Percentiles rank a stretch among this genome's conserved stretches.
These are phyloP conservation scores for Talaromyces sp. DNA, from an alignment of 2,329 filamentous ascomycete genomes.

Conservation along the genomic window DNA sequence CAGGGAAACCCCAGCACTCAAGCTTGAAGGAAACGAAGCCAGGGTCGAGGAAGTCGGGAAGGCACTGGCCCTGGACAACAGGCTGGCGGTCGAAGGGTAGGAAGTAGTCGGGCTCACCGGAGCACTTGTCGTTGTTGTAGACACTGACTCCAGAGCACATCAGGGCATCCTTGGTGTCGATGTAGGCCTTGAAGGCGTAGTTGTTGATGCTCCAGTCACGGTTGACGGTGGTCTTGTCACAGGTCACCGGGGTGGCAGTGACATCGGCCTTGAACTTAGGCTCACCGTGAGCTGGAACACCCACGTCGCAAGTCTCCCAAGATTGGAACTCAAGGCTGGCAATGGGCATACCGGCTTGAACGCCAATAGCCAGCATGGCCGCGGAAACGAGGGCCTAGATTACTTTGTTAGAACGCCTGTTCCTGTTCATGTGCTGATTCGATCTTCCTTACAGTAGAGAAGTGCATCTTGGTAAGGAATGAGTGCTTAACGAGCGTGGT, in stretches of 20 bases:
- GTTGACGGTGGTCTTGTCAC: constrained; percentile 24
- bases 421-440: neutral
- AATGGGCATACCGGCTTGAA: constrained; percentile 21
- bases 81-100: constrained; percentile 18
- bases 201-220: constrained; percentile 25
- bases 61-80: constrained; percentile 18
- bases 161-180: constrained; percentile 25
- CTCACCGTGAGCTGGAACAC: constrained; percentile 14
- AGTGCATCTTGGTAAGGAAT: constrained; percentile 21
- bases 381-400: constrained; percentile 21
- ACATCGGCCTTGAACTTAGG: constrained; percentile 16
- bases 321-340: constrained; percentile 24
- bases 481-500: constrained; percentile 5
- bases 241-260: constrained; percentile 20
- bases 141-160: constrained; percentile 21
- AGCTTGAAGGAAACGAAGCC: constrained; percentile 24
- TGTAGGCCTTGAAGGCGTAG: constrained; percentile 20
- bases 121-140: constrained; percentile 27
- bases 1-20: constrained; percentile 13
- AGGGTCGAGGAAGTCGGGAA: constrained; percentile 22
- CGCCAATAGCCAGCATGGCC: constrained; percentile 21
- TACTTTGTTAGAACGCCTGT: neutral
- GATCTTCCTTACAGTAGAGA: constrained; percentile 18
- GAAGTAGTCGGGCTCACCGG: constrained; percentile 18
- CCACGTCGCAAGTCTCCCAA: constrained; percentile 24